Conservation (phyloP, 2,329 filamentous ascomycete genomes). For the Zymoseptoria tritici region DNA sequence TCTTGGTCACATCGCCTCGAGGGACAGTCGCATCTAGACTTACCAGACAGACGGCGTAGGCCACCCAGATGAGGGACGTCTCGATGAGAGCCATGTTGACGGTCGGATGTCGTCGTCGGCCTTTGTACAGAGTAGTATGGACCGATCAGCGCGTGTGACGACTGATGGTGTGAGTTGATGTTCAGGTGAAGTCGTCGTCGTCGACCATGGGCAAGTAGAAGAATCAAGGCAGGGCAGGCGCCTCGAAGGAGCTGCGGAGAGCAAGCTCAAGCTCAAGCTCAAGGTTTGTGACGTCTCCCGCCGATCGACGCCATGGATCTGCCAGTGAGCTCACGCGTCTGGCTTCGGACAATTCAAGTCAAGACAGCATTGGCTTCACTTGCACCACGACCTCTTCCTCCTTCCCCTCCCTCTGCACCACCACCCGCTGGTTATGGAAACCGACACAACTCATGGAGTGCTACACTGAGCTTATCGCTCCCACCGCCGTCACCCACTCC, state of each 20-base stretch:
- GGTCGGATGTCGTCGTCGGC: not conserved
- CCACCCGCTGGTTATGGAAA: not conserved
- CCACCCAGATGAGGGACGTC: slow-evolving; percentile 87
- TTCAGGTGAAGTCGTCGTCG: not conserved
- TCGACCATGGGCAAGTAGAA: not conserved
- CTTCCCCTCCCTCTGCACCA: not conserved
- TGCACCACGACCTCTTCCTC: not conserved
- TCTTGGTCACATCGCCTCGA: not conserved
- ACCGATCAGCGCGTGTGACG: not conserved
- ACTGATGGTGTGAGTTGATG: not conserved
- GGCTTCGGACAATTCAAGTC: not conserved
- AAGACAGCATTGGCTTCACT: not conserved
- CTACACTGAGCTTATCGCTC: slow-evolving; percentile 91
- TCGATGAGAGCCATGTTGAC: slow-evolving; percentile 62
- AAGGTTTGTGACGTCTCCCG: not conserved
- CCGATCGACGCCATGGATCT: not conserved
- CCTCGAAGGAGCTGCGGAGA: not conserved
- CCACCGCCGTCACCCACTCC: slow-evolving; percentile 88
- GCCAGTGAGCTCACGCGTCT: not conserved
- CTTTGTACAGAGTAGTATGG: not conserved
- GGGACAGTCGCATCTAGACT: not conserved
- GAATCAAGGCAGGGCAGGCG: not conserved
- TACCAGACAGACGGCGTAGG: slow-evolving; percentile 74
- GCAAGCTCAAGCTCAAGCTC: not conserved
- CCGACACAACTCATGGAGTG: slow-evolving; percentile 65